Base-by-base conservation (phyloP, 805 yeast species). In the Sungouiella blattae region DNA sequence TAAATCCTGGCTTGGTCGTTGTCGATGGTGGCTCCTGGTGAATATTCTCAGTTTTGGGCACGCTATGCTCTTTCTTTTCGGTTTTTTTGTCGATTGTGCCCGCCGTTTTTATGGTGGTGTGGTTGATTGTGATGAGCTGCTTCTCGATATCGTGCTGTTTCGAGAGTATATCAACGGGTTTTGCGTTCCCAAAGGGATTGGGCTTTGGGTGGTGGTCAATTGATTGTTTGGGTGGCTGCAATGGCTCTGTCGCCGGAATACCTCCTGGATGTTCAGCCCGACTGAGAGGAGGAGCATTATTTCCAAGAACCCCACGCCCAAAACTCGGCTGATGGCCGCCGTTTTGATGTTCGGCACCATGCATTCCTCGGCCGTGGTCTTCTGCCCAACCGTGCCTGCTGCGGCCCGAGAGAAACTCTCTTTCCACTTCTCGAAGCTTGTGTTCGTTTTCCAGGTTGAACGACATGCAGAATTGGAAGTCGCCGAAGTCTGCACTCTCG, bases 151-250 rank as follows among this genome's bases (percentile, higher is more conserved):
- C 91, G 30, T 69, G 61, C 46, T 76, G 78, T 45, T 75, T 79
- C 17, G 84, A 68, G 15, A 79, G 64, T 2, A 83, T 77, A 56
- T 87, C 95, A 5, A 87, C 91, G 1, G 95, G 95, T 59, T 78
- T 84, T 1, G 95, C 96, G 4, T 74, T 64, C 0, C 95, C 95
- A 64, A 87, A 87, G 4, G 95, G 93, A 53, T 78, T 84, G 47
- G 56, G 41, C 35, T 56, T 28, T 36, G 49, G 35, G 37, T 37
- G 32, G 42, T 23, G 23, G 12, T 26, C 17, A 18, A 33, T 9
- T 28, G 30, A 2, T 18, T 18, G 21, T 20, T 27, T 26, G n/a
- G 28, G 14, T 20, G 35, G 30, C 11, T 13, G 29, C 16, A 21
- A 30, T n/a, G n/a, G n/a, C n/a, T n/a, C n/a, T n/a, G n/a, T n/a